A percentile compares a stretch with the other conserved stretches of the same genome.
Evolutionary conservation across 768 basidiomycete species (phyloP).

Genomic region (Amanita fuliginea): DNA sequence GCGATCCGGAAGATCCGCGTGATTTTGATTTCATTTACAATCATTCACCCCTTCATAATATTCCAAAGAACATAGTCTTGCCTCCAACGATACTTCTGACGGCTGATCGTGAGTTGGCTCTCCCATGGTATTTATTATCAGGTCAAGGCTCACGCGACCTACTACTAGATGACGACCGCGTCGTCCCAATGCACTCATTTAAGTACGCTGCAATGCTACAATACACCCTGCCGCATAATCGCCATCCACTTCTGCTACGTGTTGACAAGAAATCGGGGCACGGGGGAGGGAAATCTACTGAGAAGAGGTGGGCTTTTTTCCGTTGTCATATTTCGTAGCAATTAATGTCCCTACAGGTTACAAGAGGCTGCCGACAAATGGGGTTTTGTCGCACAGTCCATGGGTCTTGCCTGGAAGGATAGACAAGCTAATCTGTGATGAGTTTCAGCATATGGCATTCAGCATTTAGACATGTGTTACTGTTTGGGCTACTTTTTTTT

Average conservation of each 20-base stretch:
- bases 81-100: constrained; percentile 72
- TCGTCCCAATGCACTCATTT: constrained; percentile 82
- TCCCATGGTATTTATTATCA: not conserved
- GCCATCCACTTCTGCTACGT: constrained; percentile 62
- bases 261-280: constrained; percentile 77
- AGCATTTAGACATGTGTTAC: not conserved
- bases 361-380: constrained; percentile 70
- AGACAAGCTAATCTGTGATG: constrained; percentile 10
- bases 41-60: constrained; percentile 72
- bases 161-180: constrained; percentile 67
- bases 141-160: not conserved
- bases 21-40: constrained; percentile 82
- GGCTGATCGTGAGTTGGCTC: constrained; percentile 53
- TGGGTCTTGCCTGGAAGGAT: constrained; percentile 37
- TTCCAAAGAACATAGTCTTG: constrained; percentile 46
- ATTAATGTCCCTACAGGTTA: constrained; percentile 33
- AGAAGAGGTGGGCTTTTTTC: constrained; percentile 37
- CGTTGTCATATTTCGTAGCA: not conserved
- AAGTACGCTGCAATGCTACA: constrained; percentile 77
- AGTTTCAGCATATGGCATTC: not conserved
- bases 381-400: constrained; percentile 60
- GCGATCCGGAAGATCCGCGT: constrained; percentile 58
- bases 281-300: constrained; percentile 70
- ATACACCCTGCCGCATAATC: constrained; percentile 49
- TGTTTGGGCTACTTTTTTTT: not conserved